Conservation (phyloP, 345 rosid species). For the Zanthoxylum bungeanum region DNA sequence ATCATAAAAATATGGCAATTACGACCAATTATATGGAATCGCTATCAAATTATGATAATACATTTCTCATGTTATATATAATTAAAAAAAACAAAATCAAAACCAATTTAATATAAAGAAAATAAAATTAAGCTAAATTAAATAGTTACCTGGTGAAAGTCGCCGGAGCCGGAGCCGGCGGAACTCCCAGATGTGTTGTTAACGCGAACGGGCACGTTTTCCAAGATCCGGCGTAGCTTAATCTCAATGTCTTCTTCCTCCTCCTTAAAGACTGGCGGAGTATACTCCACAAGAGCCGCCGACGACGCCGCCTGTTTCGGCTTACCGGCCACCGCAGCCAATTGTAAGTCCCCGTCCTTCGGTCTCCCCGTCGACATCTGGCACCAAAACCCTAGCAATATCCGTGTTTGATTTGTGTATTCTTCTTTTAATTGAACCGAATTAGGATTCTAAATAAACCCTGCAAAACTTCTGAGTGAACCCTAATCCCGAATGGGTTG, state of each 20-base stretch:
- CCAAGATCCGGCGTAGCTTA: slow-evolving; percentile 84
- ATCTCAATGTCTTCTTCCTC: slow-evolving; percentile 89
- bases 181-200: slow-evolving; percentile 94
- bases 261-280: slow-evolving; percentile 64
- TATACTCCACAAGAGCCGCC: slow-evolving; percentile 68
- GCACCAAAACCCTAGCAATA: slow-evolving; percentile 33
- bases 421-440: not conserved
- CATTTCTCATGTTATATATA: not conserved
- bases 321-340: slow-evolving; percentile 46
- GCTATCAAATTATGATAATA: not conserved
- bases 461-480: no score
- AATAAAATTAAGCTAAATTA: not conserved
- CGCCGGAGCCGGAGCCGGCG: slow-evolving; percentile 93
- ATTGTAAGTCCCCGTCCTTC: slow-evolving; percentile 46
- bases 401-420: no score
- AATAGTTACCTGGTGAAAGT: slow-evolving; percentile 77
- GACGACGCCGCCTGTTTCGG: slow-evolving; percentile 35
- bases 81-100: not conserved
- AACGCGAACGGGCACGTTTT: slow-evolving; percentile 92
- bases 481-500: no score
- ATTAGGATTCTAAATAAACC: no score
- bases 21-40: not conserved
- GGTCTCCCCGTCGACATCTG: slow-evolving; percentile 57
- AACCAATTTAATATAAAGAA: no score
- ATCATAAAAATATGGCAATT: not conserved